Percentiles rank a stretch among this genome's conserved stretches.
phyloP scores from a whole-genome alignment of 2,329 filamentous ascomycete genomes.

The Talaromyces sp. region DNA sequence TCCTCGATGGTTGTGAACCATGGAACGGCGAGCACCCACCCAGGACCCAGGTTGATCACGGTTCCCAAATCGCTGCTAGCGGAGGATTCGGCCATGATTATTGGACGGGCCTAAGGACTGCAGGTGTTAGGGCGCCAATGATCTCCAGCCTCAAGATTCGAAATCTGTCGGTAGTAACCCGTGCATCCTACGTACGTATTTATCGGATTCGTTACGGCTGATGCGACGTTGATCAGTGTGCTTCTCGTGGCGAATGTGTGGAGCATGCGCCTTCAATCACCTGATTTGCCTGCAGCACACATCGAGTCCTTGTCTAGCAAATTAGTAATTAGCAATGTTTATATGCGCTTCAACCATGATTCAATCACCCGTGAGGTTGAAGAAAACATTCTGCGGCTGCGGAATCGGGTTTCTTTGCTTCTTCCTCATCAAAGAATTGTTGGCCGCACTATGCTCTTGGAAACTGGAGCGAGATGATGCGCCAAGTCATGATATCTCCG shows the following conservation, averaged over 20 bases:
- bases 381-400: neutral
- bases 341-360: neutral
- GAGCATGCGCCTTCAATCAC: neutral
- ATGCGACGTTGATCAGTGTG: neutral
- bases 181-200: neutral
- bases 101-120: neutral
- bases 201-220: neutral
- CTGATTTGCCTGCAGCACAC: neutral
- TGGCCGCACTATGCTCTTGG: neutral
- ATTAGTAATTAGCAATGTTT: too few species aligned
- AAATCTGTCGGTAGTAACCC: neutral
- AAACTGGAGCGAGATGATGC: neutral
- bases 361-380: neutral
- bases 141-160: neutral
- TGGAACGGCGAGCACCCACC: neutral
- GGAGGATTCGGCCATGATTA: neutral
- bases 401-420: neutral
- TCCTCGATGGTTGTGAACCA: neutral
- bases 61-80: neutral
- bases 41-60: neutral
- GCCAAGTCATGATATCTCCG: neutral
- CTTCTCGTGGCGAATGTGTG: neutral
- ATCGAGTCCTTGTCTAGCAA: neutral
- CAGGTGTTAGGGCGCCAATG: neutral
- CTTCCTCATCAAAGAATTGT: neutral